Percentiles rank a stretch among this genome's conserved stretches.
These are phyloP conservation scores for Corymbia maculata DNA, from an alignment of 345 rosid species.

Conservation along the genomic window DNA sequence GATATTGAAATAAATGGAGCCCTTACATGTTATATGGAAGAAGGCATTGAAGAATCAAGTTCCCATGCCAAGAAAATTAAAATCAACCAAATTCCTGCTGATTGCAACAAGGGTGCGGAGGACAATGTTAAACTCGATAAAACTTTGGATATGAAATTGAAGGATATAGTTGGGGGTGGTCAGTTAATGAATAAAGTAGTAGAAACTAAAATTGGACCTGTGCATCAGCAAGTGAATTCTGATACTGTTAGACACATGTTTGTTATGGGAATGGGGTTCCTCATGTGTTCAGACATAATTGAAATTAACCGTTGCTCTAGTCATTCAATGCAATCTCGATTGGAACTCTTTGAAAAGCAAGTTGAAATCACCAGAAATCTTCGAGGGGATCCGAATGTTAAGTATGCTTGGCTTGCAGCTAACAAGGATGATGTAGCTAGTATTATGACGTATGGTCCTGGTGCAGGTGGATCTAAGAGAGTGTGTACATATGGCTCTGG, in stretches of 20 bases:
- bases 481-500: constrained; percentile 19
- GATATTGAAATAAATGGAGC: constrained; percentile 61
- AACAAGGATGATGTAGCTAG: constrained; percentile 8
- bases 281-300: constrained; percentile 6
- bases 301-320: constrained; percentile 10
- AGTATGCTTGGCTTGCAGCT: constrained; percentile 36
- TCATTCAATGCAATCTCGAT: constrained; percentile 5
- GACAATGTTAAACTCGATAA: not conserved
- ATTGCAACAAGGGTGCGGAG: not conserved
- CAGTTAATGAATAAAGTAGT: not conserved
- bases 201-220: not conserved
- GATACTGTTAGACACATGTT: constrained; percentile 11
- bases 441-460: constrained; percentile 18
- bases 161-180: not conserved
- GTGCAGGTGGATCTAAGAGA: constrained; percentile 17
- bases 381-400: constrained; percentile 38
- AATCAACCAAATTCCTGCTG: constrained; percentile 15
- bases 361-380: constrained; percentile 14
- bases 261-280: constrained; percentile 6
- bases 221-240: not conserved
- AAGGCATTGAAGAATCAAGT: constrained; percentile 59
- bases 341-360: constrained; percentile 32
- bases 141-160: not conserved
- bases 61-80: constrained; percentile 28
- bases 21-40: constrained; percentile 38